Percentiles rank a stretch among this genome's conserved stretches.
Evolutionary conservation across 2,329 filamentous ascomycete species (phyloP).

Genomic region (Fragosphaeria purpurea): DNA sequence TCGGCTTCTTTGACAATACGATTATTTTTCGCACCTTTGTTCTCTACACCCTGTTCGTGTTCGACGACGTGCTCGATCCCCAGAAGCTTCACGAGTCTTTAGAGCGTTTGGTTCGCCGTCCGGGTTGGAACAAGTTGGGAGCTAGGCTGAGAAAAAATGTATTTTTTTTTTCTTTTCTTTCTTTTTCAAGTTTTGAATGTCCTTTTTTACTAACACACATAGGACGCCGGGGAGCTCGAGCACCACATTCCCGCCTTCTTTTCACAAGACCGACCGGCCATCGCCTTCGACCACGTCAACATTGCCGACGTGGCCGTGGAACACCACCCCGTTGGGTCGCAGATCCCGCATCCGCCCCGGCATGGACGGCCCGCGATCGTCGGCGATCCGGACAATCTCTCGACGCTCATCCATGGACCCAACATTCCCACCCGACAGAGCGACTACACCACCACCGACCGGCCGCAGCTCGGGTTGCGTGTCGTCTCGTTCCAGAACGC

Average conservation of each 20-base stretch:
- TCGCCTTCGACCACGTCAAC: conserved; percentile 24
- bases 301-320: conserved; percentile 20
- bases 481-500: conserved; percentile 33
- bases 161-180: not conserved
- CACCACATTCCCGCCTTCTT: conserved; percentile 29
- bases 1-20: conserved; percentile 22
- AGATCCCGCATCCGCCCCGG: conserved; percentile 15
- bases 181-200: not conserved
- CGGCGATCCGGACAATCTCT: conserved; percentile 18
- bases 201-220: no score
- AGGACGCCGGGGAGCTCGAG: conserved; percentile 1
- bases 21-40: conserved; percentile 15
- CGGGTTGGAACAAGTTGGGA: conserved; percentile 36
- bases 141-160: conserved; percentile 30
- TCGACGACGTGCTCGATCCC: conserved; percentile 36
- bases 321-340: conserved; percentile 25
- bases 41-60: conserved; percentile 27
- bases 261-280: conserved; percentile 23
- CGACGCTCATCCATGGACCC: conserved; percentile 13
- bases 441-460: conserved; percentile 28
- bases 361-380: conserved; percentile 18
- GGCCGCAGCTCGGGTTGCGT: conserved; percentile 31
- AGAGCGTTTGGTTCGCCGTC: conserved; percentile 27
- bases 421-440: conserved; percentile 15
- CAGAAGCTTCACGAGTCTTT: conserved; percentile 27